Conservation (phyloP, 1,284 basidiomycete genomes). For the Ustilago sp. region DNA sequence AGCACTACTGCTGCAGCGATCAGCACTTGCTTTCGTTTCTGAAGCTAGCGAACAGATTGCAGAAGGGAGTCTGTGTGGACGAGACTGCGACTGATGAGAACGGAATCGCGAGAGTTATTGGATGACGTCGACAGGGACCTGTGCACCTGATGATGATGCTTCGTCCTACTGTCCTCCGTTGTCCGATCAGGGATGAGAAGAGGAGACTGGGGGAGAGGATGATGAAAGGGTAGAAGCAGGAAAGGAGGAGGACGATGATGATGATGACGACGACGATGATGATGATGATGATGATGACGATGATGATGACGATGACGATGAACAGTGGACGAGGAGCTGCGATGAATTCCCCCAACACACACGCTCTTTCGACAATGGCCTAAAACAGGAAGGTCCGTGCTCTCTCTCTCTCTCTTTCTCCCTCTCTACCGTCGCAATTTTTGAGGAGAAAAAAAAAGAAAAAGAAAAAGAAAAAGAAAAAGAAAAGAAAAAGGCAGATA, state of each 20-base stretch:
- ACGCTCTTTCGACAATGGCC: background rate
- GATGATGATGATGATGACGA: background rate
- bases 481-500: background rate
- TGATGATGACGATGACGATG: background rate
- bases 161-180: background rate
- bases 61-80: background rate
- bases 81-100: background rate
- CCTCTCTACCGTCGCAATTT: background rate
- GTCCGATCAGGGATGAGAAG: background rate
- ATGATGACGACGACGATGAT: background rate
- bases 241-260: background rate
- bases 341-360: constrained; percentile 6
- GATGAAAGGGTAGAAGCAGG: background rate
- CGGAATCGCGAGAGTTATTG: background rate
- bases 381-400: constrained; percentile 14
- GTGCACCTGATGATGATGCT: background rate
- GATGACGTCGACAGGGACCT: background rate
- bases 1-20: background rate
- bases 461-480: constrained; percentile 6
- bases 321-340: background rate
- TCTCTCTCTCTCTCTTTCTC: background rate
- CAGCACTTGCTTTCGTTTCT: background rate
- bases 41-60: background rate
- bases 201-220: background rate
- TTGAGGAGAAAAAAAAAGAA: constrained; percentile 8